Conservation (phyloP, 208 protist species). For the Crithidia bombi region DNA sequence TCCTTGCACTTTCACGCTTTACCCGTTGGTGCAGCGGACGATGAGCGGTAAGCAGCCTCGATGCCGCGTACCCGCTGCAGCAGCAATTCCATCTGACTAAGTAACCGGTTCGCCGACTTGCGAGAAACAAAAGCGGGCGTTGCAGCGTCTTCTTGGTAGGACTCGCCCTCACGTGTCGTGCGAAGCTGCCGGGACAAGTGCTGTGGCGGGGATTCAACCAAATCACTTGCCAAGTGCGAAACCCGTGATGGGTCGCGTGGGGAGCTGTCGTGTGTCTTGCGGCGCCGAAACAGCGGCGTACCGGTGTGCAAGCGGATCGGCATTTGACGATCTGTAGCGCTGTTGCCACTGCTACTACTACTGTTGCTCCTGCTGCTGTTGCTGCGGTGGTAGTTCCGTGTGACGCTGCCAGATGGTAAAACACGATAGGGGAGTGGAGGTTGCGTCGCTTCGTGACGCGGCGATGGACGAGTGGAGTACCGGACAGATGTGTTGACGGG, state of each 20-base stretch:
- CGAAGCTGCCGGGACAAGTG: neutral
- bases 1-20: neutral
- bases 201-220: constrained; percentile 17
- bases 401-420: too few relatives aligned
- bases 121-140: neutral
- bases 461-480: neutral
- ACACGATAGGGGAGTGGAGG: too few relatives aligned
- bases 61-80: constrained; percentile 23
- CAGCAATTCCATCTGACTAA: constrained; percentile 34
- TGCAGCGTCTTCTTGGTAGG: neutral
- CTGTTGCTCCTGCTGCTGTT: neutral
- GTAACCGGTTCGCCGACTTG: constrained; percentile 1
- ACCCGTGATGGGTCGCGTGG: neutral
- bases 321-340: neutral
- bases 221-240: neutral
- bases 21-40: neutral
- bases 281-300: constrained; percentile 18
- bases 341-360: neutral
- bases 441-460: too few relatives aligned
- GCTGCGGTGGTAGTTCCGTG: neutral
- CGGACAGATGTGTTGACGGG: neutral
- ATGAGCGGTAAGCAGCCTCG: constrained; percentile 17
- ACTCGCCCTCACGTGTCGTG: neutral
- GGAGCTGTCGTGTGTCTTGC: neutral
- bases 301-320: constrained; percentile 20